These are phyloP conservation scores for Cladosporium phlei DNA, from an alignment of 2,329 filamentous ascomycete species.

Conservation along the genomic window DNA sequence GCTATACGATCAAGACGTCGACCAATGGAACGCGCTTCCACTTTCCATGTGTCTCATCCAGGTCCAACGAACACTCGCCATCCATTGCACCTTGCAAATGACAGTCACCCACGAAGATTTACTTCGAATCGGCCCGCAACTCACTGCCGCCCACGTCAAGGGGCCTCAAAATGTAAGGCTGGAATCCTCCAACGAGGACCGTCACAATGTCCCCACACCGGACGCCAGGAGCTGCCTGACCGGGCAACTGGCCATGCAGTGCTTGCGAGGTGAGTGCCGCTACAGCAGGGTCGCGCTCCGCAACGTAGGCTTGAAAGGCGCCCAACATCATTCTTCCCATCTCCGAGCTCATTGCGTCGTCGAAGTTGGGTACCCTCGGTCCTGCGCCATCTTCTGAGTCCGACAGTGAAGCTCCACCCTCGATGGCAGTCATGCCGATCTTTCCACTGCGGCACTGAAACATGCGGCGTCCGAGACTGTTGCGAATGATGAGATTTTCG, in stretches of 20 bases:
- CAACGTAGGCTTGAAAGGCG: slow-evolving; percentile 4
- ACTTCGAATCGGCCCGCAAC: neutral
- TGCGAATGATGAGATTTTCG: neutral
- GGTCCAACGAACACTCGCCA: slow-evolving; percentile 6
- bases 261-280: neutral
- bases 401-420: neutral
- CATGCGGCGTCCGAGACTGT: slow-evolving; percentile 9
- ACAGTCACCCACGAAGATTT: slow-evolving; percentile 9
- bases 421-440: slow-evolving; percentile 12
- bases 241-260: neutral
- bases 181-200: slow-evolving; percentile 13
- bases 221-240: slow-evolving; percentile 8
- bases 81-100: slow-evolving; percentile 14
- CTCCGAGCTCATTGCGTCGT: neutral
- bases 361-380: neutral
- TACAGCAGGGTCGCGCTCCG: neutral
- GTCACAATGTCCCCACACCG: slow-evolving; percentile 6
- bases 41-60: neutral
- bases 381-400: neutral
- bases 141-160: neutral
- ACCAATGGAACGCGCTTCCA: slow-evolving; percentile 2
- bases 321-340: slow-evolving; percentile 3
- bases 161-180: slow-evolving; percentile 12
- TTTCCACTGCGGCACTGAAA: neutral
- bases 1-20: slow-evolving; percentile 3